phyloP scores from a whole-genome alignment of 108 stramenopile genomes.

The Seminavis robusta region DNA sequence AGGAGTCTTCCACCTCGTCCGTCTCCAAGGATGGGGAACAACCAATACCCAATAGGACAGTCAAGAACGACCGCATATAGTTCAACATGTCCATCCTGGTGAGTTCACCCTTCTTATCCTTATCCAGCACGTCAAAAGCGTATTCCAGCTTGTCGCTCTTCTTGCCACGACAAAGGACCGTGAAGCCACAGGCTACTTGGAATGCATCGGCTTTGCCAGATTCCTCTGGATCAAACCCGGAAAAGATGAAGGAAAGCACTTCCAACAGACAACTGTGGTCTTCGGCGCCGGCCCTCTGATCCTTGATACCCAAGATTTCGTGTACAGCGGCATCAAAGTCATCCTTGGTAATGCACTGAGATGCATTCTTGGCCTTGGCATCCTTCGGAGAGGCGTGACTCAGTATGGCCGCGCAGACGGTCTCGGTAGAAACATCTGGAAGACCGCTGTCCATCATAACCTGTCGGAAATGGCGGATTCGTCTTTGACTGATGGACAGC shows the following conservation, averaged over 20 bases:
- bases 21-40: slow-evolving; percentile 37
- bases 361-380: slow-evolving; percentile 33
- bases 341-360: slow-evolving; percentile 46
- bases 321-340: slow-evolving; percentile 79
- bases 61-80: slow-evolving; percentile 79
- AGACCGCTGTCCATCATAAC: slow-evolving; percentile 79
- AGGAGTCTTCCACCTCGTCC: slow-evolving; percentile 25
- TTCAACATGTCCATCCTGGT: slow-evolving; percentile 46
- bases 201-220: slow-evolving; percentile 54
- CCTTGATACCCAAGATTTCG: neutral
- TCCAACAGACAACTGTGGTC: slow-evolving; percentile 39
- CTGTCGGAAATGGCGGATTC: slow-evolving; percentile 64
- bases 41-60: slow-evolving; percentile 64
- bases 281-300: neutral
- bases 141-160: slow-evolving; percentile 91
- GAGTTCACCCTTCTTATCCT: slow-evolving; percentile 58
- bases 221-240: slow-evolving; percentile 72
- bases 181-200: slow-evolving; percentile 80
- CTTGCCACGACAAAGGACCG: slow-evolving; percentile 82
- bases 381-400: too few relatives aligned
- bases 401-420: slow-evolving; percentile 69
- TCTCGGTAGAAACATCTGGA: slow-evolving; percentile 48
- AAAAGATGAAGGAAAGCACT: slow-evolving; percentile 68
- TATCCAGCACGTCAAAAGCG: slow-evolving; percentile 83
- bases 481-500: slow-evolving; percentile 68